These are phyloP conservation scores for Lagerstroemia speciosa DNA, from an alignment of 345 rosid genomes.

Conservation along the genomic window DNA sequence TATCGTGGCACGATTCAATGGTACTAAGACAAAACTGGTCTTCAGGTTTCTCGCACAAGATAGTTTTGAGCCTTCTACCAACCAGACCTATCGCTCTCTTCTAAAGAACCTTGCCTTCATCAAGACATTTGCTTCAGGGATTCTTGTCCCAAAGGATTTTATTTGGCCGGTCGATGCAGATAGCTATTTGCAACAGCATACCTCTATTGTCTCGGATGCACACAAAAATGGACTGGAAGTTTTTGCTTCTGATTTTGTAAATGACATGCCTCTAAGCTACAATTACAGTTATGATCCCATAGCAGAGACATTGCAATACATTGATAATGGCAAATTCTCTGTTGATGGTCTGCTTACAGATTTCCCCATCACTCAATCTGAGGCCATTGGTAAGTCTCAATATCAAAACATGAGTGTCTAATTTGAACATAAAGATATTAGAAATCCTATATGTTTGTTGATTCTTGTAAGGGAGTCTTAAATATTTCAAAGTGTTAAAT, in stretches of 20 bases:
- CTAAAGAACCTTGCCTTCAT: conserved; percentile 48
- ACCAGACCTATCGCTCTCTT: conserved; percentile 64
- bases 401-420: background rate
- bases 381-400: conserved; percentile 42
- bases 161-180: conserved; percentile 50
- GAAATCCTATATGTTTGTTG: too few relatives aligned
- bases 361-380: conserved; percentile 78
- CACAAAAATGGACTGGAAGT: conserved; percentile 82
- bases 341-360: conserved; percentile 86
- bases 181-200: conserved; percentile 43
- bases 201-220: conserved; percentile 61
- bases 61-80: conserved; percentile 57
- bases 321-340: conserved; percentile 73
- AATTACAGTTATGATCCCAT: conserved; percentile 82
- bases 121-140: conserved; percentile 87
- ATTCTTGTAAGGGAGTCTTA: too few relatives aligned
- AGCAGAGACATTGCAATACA: conserved; percentile 50
- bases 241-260: conserved; percentile 66
- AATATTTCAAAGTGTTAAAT: too few relatives aligned
- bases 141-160: conserved; percentile 74
- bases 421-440: too few relatives aligned
- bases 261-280: conserved; percentile 58
- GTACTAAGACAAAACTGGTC: conserved; percentile 41
- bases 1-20: conserved; percentile 36
- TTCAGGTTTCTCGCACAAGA: conserved; percentile 47